Conservation (phyloP, 495 filamentous ascomycete species). For the Talaromyces liani region DNA sequence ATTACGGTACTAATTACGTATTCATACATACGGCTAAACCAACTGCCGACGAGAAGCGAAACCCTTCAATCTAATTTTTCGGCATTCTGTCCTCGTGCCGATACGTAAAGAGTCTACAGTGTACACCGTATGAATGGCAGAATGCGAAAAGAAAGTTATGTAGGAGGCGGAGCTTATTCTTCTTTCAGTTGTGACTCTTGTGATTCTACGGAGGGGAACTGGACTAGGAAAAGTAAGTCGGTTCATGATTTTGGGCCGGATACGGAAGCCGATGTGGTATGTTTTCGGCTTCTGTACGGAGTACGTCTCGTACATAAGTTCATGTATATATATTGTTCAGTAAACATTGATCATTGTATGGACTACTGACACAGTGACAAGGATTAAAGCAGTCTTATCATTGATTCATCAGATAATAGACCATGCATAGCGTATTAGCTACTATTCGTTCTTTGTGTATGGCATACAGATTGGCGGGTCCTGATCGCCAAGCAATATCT, state of each 20-base stretch:
- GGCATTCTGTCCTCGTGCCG: background rate
- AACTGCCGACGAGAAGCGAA: background rate
- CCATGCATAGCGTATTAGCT: background rate
- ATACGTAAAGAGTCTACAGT: background rate
- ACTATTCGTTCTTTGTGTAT: background rate
- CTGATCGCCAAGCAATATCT: background rate
- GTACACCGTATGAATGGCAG: background rate
- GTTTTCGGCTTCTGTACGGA: background rate
- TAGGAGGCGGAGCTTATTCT: background rate
- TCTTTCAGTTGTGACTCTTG: background rate
- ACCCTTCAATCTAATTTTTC: background rate
- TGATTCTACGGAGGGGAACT: background rate
- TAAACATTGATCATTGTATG: background rate
- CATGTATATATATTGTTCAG: background rate
- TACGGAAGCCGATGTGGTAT: background rate
- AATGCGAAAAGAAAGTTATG: background rate
- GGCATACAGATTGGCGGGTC: background rate
- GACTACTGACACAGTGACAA: background rate
- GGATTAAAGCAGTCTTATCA: background rate
- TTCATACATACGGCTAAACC: background rate
- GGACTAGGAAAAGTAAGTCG: background rate
- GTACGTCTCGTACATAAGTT: too few species aligned
- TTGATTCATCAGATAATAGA: too few species aligned
- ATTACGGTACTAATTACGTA: background rate
- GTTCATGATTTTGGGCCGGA: background rate